Percentiles rank a stretch among this genome's conserved stretches.
phyloP scores from a whole-genome alignment of 2,329 filamentous ascomycete genomes.

The Teratosphaeria nubilosa region DNA sequence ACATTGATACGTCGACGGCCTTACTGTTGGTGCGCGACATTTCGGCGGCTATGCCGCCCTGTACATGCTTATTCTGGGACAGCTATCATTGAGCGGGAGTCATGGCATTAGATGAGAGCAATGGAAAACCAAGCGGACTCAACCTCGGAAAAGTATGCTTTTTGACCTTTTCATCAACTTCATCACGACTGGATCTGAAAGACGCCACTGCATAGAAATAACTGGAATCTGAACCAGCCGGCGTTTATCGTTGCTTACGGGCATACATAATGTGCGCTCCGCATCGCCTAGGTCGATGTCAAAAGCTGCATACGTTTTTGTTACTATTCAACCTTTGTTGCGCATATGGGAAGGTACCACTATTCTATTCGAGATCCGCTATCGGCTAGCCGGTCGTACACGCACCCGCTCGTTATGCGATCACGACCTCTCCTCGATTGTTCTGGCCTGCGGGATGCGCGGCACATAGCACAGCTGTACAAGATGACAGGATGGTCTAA shows the following conservation, averaged over 20 bases:
- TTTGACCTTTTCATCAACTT: background rate
- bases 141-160: background rate
- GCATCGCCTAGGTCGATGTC: background rate
- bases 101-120: background rate
- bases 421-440: background rate
- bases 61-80: background rate
- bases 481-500: background rate
- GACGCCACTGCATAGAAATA: background rate
- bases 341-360: background rate
- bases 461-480: background rate
- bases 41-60: background rate
- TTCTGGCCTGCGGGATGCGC: background rate
- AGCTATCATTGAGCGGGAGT: background rate
- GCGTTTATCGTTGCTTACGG: background rate
- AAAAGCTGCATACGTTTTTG: background rate
- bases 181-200: background rate
- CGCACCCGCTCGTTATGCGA: background rate
- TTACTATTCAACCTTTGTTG: background rate
- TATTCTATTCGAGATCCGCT: background rate
- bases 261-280: background rate
- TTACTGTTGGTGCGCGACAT: background rate
- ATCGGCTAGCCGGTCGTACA: background rate
- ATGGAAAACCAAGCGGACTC: background rate
- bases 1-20: background rate
- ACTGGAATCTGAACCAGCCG: background rate